Base-by-base conservation (phyloP, 768 basidiomycete genomes). In the Austroboletus festivus region DNA sequence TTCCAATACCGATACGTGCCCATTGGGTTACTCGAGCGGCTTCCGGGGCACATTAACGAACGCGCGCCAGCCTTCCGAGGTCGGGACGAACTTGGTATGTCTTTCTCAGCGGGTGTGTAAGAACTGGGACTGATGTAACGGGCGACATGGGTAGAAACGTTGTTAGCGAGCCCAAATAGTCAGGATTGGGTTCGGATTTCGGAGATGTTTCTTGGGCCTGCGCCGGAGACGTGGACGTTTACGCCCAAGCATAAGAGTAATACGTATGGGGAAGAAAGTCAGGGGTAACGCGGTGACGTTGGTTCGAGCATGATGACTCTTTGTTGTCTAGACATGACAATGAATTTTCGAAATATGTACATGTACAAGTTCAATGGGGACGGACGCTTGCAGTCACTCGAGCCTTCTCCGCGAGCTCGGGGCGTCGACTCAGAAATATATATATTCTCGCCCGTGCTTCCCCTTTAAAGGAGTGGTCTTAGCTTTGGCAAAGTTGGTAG, bases 1-100 rank as follows among this genome's bases (percentile, higher is more conserved):
- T 99, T 98, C 77, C 91, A 93, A 60, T 87, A 95, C 66, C 90
- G 96, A 38, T 99, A 99, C 63, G 73, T 97, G 40, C 96, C 96
- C 7, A 85, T 98, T 40, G 96, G 96, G 0, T 71, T 99, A 7
- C 78, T 98, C 18, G 94, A 99, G 64, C 71, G 62, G 1, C 71
- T 93, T 21, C 93, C 95, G 0, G 80, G 76, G 3, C 76, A 78
- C 50, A 82, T 99, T 56, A 98, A 98, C 62, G 94, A 98, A 48
- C 82, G 96, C 11, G 83, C 94, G 0, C 91, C 92, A 0, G 81
- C 88, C 0, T 98, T 89, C 71, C 75, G 77, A 12, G 95, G 95
- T 2, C 80, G 96, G 19, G 82, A 86, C 67, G 93, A 96, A 39
- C 77, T 98, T 35, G 90, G 92, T 89, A 49, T 38, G 83, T 69